phyloP scores from a whole-genome alignment of 2,329 filamentous ascomycete genomes.

The Xylaria sp. region DNA sequence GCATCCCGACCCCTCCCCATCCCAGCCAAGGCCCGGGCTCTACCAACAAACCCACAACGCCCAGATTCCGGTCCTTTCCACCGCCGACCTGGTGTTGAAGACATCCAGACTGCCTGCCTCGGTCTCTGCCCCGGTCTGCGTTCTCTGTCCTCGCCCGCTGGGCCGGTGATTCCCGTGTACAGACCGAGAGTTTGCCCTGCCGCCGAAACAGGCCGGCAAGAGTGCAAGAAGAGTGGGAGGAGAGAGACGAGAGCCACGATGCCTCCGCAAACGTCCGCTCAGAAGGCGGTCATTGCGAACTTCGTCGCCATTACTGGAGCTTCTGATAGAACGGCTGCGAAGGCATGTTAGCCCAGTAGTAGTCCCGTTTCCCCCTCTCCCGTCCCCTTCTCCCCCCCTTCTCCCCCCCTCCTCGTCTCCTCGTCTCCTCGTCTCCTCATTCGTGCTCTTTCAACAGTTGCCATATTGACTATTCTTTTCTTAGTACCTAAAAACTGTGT shows the following conservation, averaged over 20 bases:
- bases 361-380: background rate
- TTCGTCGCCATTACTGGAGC: constrained; percentile 48
- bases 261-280: constrained; percentile 43
- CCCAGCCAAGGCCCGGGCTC: background rate
- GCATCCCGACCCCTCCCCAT: constrained; percentile 1
- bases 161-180: background rate
- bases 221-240: background rate
- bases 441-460: background rate
- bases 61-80: background rate
- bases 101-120: background rate
- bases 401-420: background rate
- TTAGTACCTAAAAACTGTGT: constrained; percentile 53
- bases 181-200: background rate
- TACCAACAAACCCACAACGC: background rate
- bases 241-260: constrained; percentile 34
- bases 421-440: background rate
- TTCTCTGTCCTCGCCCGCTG: background rate
- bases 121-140: background rate
- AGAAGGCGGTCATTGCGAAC: constrained; percentile 44
- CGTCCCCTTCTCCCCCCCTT: background rate
- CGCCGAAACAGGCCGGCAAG: background rate
- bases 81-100: background rate
- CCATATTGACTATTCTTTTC: constrained; percentile 13
- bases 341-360: constrained; percentile 35
- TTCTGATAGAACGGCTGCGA: constrained; percentile 43